phyloP scores from a whole-genome alignment of 129 eudicot genomes.

The Rutidosis leptorrhynchoides region DNA sequence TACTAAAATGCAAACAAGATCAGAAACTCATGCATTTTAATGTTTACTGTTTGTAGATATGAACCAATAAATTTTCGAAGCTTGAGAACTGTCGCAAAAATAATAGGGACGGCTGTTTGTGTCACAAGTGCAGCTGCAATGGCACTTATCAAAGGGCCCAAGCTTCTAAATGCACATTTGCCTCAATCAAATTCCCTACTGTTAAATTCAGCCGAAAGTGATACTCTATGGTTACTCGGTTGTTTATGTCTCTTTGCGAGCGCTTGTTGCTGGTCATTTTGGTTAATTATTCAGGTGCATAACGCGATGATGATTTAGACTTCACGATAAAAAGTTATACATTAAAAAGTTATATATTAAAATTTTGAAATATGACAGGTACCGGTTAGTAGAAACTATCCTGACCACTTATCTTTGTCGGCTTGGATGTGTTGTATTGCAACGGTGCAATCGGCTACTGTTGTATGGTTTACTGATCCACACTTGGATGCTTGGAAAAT shows the following conservation, averaged over 20 bases:
- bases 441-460: slow-evolving; percentile 53
- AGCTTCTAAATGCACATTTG: slow-evolving; percentile 49
- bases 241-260: slow-evolving; percentile 68
- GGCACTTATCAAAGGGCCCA: slow-evolving; percentile 78
- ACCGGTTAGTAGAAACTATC: slow-evolving; percentile 43
- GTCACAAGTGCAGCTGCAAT: slow-evolving; percentile 68
- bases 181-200: slow-evolving; percentile 36
- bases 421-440: slow-evolving; percentile 78
- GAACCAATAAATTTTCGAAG: slow-evolving; percentile 63
- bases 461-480: slow-evolving; percentile 50
- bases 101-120: slow-evolving; percentile 62
- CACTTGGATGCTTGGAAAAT: slow-evolving; percentile 59
- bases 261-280: slow-evolving; percentile 73
- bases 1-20: background rate
- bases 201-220: slow-evolving; percentile 23
- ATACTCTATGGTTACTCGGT: slow-evolving; percentile 66
- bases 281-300: slow-evolving; percentile 80
- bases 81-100: slow-evolving; percentile 63
- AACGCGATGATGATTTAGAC: background rate
- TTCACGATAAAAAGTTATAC: background rate
- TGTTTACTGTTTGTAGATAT: slow-evolving; percentile 29
- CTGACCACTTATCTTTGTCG: slow-evolving; percentile 70
- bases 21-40: background rate
- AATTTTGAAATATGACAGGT: slow-evolving; percentile 45
- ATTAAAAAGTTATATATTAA: background rate